These are phyloP conservation scores for Mercurialis annua DNA, from an alignment of 345 rosid species.

Conservation along the genomic window DNA sequence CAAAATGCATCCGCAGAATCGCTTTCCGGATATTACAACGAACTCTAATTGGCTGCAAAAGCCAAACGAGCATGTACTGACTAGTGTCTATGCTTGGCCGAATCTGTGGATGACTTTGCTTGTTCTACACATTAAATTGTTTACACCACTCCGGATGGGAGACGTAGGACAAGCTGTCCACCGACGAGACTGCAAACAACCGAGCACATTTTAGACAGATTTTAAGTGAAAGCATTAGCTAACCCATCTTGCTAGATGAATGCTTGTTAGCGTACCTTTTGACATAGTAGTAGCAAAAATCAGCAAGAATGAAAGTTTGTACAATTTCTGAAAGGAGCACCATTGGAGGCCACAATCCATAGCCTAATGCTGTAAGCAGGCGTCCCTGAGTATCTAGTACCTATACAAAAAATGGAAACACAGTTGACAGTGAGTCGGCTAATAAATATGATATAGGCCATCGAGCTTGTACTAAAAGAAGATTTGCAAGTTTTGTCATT, in stretches of 20 bases:
- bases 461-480: no score
- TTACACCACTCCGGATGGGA: conserved; percentile 35
- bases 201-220: background rate
- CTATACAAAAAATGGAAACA: conserved; percentile 1
- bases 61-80: background rate
- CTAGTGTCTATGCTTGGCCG: background rate
- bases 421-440: no score
- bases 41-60: conserved; percentile 10
- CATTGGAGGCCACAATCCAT: conserved; percentile 30
- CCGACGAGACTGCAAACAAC: conserved; percentile 25
- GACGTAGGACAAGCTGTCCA: conserved; percentile 31
- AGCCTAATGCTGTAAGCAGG: conserved; percentile 23
- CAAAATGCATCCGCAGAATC: conserved; percentile 5
- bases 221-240: background rate
- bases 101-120: background rate
- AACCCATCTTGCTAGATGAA: background rate
- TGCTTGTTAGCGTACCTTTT: conserved; percentile 14
- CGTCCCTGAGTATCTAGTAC: conserved; percentile 27
- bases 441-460: background rate
- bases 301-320: conserved; percentile 32
- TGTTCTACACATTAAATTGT: background rate
- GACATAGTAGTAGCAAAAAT: conserved; percentile 32
- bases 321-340: conserved; percentile 30
- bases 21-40: background rate
- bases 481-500: no score